These are phyloP conservation scores for Kurtzmaniella quercitrusa DNA, from an alignment of 1,139 yeast genomes.

Conservation along the genomic window DNA sequence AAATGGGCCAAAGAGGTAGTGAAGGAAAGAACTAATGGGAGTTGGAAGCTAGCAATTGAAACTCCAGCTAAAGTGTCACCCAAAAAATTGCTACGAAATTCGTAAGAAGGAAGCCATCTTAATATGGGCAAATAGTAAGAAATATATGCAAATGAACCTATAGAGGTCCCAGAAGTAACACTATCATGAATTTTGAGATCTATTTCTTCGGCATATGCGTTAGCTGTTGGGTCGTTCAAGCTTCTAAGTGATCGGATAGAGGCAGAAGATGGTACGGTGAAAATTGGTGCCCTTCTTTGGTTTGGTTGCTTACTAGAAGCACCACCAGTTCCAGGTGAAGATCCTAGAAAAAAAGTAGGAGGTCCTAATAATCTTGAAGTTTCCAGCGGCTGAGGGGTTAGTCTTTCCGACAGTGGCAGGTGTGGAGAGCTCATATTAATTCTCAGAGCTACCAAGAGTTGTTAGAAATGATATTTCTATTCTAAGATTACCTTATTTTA, in stretches of 20 bases:
- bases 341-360: neutral
- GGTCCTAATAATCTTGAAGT: neutral
- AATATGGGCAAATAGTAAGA: conserved; percentile 32
- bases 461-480: too few species aligned
- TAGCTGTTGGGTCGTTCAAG: conserved; percentile 17
- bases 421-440: neutral
- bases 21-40: conserved; percentile 33
- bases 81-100: conserved; percentile 11
- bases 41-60: conserved; percentile 30
- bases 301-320: neutral
- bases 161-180: conserved; percentile 14
- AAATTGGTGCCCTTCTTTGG: conserved; percentile 20
- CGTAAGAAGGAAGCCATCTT: conserved; percentile 28
- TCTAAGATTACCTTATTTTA: neutral
- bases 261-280: conserved; percentile 21
- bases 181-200: conserved; percentile 4
- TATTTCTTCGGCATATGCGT: conserved; percentile 10
- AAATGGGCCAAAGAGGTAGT: conserved; percentile 30
- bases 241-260: conserved; percentile 5
- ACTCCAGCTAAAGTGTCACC: conserved; percentile 33
- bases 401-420: neutral
- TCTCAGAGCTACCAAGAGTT: too few species aligned
- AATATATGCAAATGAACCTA: conserved; percentile 12
- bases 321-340: neutral
- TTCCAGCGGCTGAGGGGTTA: neutral